Evolutionary conservation across 352 stramenopile genomes (phyloP).

Genomic region (Globisporangium radiosum): DNA sequence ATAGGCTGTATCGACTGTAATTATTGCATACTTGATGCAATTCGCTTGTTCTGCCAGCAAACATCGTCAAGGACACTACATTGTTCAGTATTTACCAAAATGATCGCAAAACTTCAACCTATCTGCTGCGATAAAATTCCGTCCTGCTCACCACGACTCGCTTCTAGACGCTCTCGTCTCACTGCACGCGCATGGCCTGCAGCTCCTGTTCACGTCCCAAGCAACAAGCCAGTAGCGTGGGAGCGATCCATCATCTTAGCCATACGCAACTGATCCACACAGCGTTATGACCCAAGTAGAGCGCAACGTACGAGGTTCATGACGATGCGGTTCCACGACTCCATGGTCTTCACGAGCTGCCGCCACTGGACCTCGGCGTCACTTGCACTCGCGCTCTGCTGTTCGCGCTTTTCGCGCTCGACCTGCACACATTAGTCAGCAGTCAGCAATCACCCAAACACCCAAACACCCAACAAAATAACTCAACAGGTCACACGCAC

Average conservation of each 20-base stretch:
- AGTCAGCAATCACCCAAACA: neutral
- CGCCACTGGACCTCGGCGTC: slow-evolving; percentile 67
- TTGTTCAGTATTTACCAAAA: neutral
- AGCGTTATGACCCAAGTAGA: neutral
- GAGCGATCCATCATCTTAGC: neutral
- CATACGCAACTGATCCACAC: neutral
- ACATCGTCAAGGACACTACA: neutral
- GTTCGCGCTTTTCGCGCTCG: slow-evolving; percentile 29
- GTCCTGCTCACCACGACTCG: neutral
- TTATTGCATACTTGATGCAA: neutral
- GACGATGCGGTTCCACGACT: slow-evolving; percentile 81
- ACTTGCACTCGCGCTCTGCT: slow-evolving; percentile 10
- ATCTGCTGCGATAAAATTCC: neutral
- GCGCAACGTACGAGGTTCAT: slow-evolving; percentile 53
- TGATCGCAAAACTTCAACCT: neutral
- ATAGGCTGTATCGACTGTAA: too few relatives aligned
- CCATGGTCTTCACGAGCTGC: slow-evolving; percentile 80
- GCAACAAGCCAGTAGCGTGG: neutral
- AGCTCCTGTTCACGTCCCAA: neutral
- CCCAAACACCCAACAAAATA: neutral
- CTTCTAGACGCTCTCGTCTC: neutral
- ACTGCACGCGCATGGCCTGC: neutral
- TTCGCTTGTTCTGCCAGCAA: neutral
- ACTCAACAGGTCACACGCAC: slow-evolving; percentile 16
- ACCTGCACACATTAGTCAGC: slow-evolving; percentile 19